Evolutionary conservation across 2,329 filamentous ascomycete genomes (phyloP), one percentile per base, ranked within the genome.

Genomic region (Ophiostoma montium): DNA sequence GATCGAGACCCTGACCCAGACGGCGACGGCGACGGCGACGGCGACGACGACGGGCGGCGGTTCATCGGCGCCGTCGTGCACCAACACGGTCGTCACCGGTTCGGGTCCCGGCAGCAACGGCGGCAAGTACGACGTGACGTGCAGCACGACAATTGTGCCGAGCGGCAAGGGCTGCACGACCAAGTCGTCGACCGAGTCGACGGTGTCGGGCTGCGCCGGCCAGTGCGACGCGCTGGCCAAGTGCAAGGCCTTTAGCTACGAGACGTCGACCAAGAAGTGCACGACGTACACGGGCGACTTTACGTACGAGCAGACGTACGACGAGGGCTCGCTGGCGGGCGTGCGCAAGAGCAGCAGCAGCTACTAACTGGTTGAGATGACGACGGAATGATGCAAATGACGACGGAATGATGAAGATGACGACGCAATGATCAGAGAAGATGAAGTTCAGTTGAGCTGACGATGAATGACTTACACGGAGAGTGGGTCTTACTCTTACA

Each of bases 211-310:
- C 16, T 53, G 52, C 45, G 48, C 38, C 42, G 30, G 11, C 43
- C 23, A 21, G 27, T n/a, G 13, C 30, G 3, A 10, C n/a, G 10
- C 5, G 27, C 19, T 19, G 30, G n/a, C 31, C 16, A 12, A 16
- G 30, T 54, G 53, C 53, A 47, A 49, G 18, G 32, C 27, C 47
- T 54, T 50, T n/a, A 30, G 30, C 10, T 54, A 32, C 42, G 9
- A 38, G 13, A n/a, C 30, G 12, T 23, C 31, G 6, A 38, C 12
- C 6, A 23, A 44, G 16, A 7, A 36, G 19, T 54, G 53, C 53
- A 51, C 23, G 9, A 44, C 50, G 13, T 48, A 47, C 41, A 2
- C 3, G 32, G 33, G 32, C 35, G 31, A 46, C 16, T 12, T 8
- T 15, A 15, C 6, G 8, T 50, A 36, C 45, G n/a, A 47, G 13